Evolutionary conservation across 83 land plant species (phyloP).

Genomic region (Picea abies): DNA sequence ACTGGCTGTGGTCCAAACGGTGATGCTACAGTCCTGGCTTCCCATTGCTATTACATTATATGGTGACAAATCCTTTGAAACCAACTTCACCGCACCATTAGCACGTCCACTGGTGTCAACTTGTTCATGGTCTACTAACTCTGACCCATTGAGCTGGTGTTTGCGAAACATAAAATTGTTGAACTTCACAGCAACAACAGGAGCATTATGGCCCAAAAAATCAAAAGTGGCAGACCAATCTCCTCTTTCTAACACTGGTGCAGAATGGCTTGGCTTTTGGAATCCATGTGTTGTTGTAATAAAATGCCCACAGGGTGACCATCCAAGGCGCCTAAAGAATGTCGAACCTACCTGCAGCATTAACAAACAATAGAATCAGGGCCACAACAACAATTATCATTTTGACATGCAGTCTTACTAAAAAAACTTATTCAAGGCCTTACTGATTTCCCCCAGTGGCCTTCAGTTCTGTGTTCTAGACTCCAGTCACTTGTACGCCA

Average conservation of each 20-base stretch:
- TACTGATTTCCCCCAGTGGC: conserved; percentile 97
- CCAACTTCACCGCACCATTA: conserved; percentile 52
- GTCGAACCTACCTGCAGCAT: conserved; percentile 88
- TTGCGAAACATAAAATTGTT: conserved; percentile 93
- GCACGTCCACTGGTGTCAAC: conserved; percentile 17
- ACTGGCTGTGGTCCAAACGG: conserved; percentile 98
- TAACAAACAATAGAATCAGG: background rate
- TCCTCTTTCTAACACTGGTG: conserved; percentile 96
- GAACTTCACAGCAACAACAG: conserved; percentile 92
- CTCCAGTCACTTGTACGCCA: conserved; percentile 99
- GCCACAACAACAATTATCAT: background rate
- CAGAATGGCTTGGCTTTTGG: conserved; percentile 96
- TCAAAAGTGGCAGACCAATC: conserved; percentile 96
- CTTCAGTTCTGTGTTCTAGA: conserved; percentile 82
- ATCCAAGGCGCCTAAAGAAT: conserved; percentile 91
- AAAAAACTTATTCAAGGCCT: conserved; percentile 16
- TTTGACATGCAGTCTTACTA: background rate
- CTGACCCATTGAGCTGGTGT: conserved; percentile 33
- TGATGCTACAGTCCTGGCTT: conserved; percentile 95
- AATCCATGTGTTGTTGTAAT: conserved; percentile 96
- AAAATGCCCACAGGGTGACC: conserved; percentile 99
- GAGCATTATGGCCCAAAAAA: conserved; percentile 97
- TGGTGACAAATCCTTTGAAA: conserved; percentile 33
- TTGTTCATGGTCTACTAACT: conserved; percentile 9
- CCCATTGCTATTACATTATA: conserved; percentile 98